A percentile compares a stretch with the other conserved stretches of the same genome.
phyloP scores from a whole-genome alignment of 768 basidiomycete species.

The Termitomyces sp. region DNA sequence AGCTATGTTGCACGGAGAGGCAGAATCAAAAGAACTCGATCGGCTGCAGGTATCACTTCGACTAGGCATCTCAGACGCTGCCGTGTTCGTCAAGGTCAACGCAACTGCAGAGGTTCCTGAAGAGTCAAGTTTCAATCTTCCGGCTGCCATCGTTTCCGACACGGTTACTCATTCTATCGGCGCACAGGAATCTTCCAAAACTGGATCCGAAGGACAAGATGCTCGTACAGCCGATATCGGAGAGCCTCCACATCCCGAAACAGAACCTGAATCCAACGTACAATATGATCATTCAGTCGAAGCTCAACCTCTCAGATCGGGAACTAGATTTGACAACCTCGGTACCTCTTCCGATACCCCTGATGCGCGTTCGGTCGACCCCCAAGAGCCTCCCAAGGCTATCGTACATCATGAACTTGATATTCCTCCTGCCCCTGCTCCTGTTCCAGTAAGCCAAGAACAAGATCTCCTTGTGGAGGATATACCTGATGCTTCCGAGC shows the following conservation, averaged over 20 bases:
- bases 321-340: background rate
- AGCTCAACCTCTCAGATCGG: background rate
- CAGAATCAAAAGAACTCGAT: background rate
- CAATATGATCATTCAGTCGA: background rate
- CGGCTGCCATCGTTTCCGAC: background rate
- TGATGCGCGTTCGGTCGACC: background rate
- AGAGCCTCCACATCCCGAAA: background rate
- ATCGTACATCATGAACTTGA: background rate
- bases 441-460: background rate
- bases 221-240: background rate
- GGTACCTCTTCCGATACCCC: background rate
- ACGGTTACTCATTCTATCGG: background rate
- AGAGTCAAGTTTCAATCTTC: background rate
- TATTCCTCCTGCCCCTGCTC: background rate
- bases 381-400: background rate
- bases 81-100: background rate
- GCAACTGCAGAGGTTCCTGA: background rate
- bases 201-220: background rate
- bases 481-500: background rate
- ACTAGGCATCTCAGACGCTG: background rate
- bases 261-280: background rate
- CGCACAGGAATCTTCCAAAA: background rate
- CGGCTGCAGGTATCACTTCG: background rate
- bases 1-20: background rate
- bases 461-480: background rate